A percentile compares a stretch with the other conserved stretches of the same genome.
These are phyloP conservation scores for Globisporangium uncinulatum DNA, from an alignment of 352 stramenopile genomes.

Conservation along the genomic window DNA sequence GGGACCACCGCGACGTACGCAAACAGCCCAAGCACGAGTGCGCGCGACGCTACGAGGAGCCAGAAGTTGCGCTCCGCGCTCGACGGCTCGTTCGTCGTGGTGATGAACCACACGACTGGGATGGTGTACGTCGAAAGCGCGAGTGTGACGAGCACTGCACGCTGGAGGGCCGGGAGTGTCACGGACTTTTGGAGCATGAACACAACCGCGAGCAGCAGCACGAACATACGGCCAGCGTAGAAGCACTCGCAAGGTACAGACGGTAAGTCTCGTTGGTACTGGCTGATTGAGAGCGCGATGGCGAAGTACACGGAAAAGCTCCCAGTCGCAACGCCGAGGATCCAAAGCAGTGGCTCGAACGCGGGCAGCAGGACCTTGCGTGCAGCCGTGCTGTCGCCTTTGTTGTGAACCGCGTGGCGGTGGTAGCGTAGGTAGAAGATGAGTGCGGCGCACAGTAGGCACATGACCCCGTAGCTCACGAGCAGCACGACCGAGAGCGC, in stretches of 20 bases:
- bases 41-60: slow-evolving; percentile 5
- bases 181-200: slow-evolving; percentile 45
- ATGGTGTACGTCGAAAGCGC: slow-evolving; percentile 29
- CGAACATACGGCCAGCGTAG: slow-evolving; percentile 27
- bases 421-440: slow-evolving; percentile 56
- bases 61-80: slow-evolving; percentile 8
- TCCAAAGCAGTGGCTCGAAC: slow-evolving; percentile 44
- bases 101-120: slow-evolving; percentile 12
- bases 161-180: slow-evolving; percentile 24
- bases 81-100: slow-evolving; percentile 1
- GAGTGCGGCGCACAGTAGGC: slow-evolving; percentile 27
- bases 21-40: slow-evolving; percentile 11
- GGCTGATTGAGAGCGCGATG: slow-evolving; percentile 3
- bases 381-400: slow-evolving; percentile 36
- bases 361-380: slow-evolving; percentile 46
- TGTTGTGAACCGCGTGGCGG: slow-evolving; percentile 35
- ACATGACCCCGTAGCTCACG: slow-evolving; percentile 26
- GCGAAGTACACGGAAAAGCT: slow-evolving; percentile 11
- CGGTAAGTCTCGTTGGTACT: slow-evolving; percentile 8
- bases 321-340: slow-evolving; percentile 16
- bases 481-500: slow-evolving; percentile 11
- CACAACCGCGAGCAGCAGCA: slow-evolving; percentile 31
- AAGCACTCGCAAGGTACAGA: slow-evolving; percentile 16
- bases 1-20: slow-evolving; percentile 2
- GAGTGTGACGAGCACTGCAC: slow-evolving; percentile 23